These are phyloP conservation scores for Pterulicium gracile DNA, from an alignment of 1,284 basidiomycete species.

Conservation along the genomic window DNA sequence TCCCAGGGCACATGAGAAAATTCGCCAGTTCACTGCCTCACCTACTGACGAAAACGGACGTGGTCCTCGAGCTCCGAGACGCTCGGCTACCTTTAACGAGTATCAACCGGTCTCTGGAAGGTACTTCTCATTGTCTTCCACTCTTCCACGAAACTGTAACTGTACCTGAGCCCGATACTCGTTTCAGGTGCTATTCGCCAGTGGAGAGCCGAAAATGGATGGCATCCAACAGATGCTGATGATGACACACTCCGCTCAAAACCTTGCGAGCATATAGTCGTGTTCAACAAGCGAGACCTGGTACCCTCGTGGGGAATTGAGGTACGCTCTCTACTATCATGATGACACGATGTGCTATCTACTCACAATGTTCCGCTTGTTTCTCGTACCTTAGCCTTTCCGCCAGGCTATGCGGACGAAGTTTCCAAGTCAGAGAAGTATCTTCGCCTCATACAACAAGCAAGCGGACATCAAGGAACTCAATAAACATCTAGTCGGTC, in stretches of 20 bases:
- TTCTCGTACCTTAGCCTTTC: conserved; percentile 43
- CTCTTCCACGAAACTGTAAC: background rate
- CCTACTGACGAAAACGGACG: conserved; percentile 72
- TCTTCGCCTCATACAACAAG: conserved; percentile 65
- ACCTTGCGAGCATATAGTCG: conserved; percentile 76
- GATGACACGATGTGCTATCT: conserved; percentile 6
- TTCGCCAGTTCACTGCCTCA: conserved; percentile 73
- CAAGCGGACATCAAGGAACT: conserved; percentile 51
- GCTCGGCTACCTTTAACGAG: conserved; percentile 88
- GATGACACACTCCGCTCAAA: conserved; percentile 23
- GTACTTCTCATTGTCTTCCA: conserved; percentile 24
- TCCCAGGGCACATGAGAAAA: conserved; percentile 92
- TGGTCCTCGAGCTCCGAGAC: conserved; percentile 93
- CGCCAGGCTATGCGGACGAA: conserved; percentile 52
- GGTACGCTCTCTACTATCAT: conserved; percentile 35
- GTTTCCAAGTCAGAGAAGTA: conserved; percentile 53
- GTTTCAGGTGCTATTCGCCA: conserved; percentile 44
- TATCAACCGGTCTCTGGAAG: conserved; percentile 86
- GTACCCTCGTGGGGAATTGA: conserved; percentile 79
- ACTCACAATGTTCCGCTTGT: conserved; percentile 5
- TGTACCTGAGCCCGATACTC: background rate
- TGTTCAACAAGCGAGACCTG: conserved; percentile 90
- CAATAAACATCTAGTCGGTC: conserved; percentile 57
- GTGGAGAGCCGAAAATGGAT: conserved; percentile 54
- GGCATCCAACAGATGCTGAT: conserved; percentile 29